A percentile compares a stretch with the other conserved stretches of the same genome.
Evolutionary conservation across 2,329 filamentous ascomycete species (phyloP).

Genomic region (Neonectria ditissima): DNA sequence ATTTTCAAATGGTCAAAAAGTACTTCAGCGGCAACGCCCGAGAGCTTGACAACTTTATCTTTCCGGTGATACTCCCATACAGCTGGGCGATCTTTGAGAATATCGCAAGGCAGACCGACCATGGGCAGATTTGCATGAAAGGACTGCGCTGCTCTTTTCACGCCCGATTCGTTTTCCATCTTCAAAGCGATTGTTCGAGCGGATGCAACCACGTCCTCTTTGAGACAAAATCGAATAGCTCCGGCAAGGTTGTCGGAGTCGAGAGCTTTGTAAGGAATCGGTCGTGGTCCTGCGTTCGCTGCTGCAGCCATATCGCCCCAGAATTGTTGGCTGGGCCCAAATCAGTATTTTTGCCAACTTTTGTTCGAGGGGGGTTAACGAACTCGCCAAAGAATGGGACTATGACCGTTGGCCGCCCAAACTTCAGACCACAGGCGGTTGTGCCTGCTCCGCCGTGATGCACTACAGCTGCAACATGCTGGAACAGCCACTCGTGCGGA

Average conservation of each 20-base stretch:
- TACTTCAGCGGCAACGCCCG: constrained; percentile 30
- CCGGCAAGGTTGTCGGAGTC: constrained; percentile 9
- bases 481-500: constrained; percentile 81
- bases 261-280: constrained; percentile 23
- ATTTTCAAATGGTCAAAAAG: constrained; percentile 10
- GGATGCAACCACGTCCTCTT: neutral
- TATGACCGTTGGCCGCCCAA: constrained; percentile 75
- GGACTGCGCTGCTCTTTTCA: constrained; percentile 29
- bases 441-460: constrained; percentile 81
- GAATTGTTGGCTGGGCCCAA: constrained; percentile 21
- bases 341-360: neutral
- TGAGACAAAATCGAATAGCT: constrained; percentile 20
- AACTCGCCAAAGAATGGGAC: constrained; percentile 76
- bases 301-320: constrained; percentile 35
- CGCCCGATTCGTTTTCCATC: constrained; percentile 31
- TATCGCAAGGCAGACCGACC: constrained; percentile 28
- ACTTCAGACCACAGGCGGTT: constrained; percentile 76
- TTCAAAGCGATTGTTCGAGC: constrained; percentile 13
- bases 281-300: constrained; percentile 23
- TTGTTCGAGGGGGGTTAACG: neutral
- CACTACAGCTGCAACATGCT: constrained; percentile 71
- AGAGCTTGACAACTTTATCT: constrained; percentile 10
- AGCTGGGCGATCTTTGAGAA: constrained; percentile 15
- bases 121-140: constrained; percentile 38
- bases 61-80: constrained; percentile 21